These are phyloP conservation scores for Leucoagaricus sp. DNA, from an alignment of 1,284 basidiomycete genomes.

Conservation along the genomic window DNA sequence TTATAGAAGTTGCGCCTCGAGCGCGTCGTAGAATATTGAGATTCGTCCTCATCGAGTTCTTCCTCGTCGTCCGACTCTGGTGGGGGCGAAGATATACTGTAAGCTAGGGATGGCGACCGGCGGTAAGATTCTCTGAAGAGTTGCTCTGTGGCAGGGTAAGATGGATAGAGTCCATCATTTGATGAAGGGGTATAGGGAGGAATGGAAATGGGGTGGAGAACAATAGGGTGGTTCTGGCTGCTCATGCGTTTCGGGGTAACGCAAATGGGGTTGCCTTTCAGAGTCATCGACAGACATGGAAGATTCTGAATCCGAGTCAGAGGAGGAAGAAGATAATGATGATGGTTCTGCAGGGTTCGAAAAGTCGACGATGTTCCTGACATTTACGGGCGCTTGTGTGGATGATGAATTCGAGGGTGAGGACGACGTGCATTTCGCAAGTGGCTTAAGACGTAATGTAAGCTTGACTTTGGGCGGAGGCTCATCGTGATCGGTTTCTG, in stretches of 20 bases:
- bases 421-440: slow-evolving; percentile 24
- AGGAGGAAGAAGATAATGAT: slow-evolving; percentile 24
- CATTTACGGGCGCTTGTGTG: slow-evolving; percentile 22
- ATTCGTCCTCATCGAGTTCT: slow-evolving; percentile 39
- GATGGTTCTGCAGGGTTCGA: slow-evolving; percentile 25
- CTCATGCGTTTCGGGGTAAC: background rate
- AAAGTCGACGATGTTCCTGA: slow-evolving; percentile 37
- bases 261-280: slow-evolving; percentile 21
- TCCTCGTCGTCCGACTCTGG: slow-evolving; percentile 67
- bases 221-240: slow-evolving; percentile 38
- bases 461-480: slow-evolving; percentile 68
- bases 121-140: slow-evolving; percentile 34
- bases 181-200: slow-evolving; percentile 54
- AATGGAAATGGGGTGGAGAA: slow-evolving; percentile 52
- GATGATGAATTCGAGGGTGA: slow-evolving; percentile 31
- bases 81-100: slow-evolving; percentile 58
- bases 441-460: slow-evolving; percentile 60
- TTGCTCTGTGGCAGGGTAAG: slow-evolving; percentile 21
- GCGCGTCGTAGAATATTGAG: slow-evolving; percentile 47
- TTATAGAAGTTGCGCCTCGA: slow-evolving; percentile 3
- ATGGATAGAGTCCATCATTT: slow-evolving; percentile 35
- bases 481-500: slow-evolving; percentile 43
- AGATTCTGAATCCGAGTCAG: slow-evolving; percentile 29
- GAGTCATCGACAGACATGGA: slow-evolving; percentile 37
- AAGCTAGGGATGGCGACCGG: slow-evolving; percentile 56